Base-by-base conservation (phyloP, 495 filamentous ascomycete genomes). In the Penicillium turbatum region DNA sequence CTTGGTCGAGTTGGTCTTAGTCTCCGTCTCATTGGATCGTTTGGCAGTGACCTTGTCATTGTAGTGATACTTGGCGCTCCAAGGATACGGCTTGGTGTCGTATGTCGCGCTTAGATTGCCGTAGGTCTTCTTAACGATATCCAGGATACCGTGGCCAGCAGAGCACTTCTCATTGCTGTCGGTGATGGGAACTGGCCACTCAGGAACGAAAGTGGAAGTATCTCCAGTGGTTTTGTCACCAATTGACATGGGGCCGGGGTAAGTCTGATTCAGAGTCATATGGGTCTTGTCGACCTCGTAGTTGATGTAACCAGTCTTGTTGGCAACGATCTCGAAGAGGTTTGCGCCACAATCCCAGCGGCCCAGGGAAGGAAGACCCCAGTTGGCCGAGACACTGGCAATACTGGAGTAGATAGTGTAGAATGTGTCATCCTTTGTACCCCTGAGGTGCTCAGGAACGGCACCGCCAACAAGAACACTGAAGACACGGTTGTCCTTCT, bases 391-490 rank as follows among this genome's bases (percentile, higher is more conserved):
- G 9, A 84, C 75, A n/a, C 84, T 83, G 26, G 86, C 72, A 59
- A 90, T 77, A 56, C 77, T 75, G 43, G 79, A 85, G 76, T 87
- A 89, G 72, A 88, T 85, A 61, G 82, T 82, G 73, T 90, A 90
- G 77, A 81, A 88, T 45, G 73, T 81, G 62, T 75, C 60, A 63
- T 89, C 87, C 10, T 69, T 77, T 12, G 82, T 85, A 29, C 83
- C 83, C 38, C 75, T 66, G n/a, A 84, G 75, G 35, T 72, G 16
- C 4, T 72, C 48, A 17, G 83, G 82, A 27, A 90, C 69, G 29
- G 81, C 82, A 55, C 79, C 83, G 13, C 86, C 86, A 15, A 90
- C 71, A 2, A 89, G 73, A 55, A 89, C 65, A 46, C 70, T 79
- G 60, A 75, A 78, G 41, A 87, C 69, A 24, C 73, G 68, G 73